phyloP scores from a whole-genome alignment of 371 early-diverging fungal species.

The Rhizomucor pusillus region DNA sequence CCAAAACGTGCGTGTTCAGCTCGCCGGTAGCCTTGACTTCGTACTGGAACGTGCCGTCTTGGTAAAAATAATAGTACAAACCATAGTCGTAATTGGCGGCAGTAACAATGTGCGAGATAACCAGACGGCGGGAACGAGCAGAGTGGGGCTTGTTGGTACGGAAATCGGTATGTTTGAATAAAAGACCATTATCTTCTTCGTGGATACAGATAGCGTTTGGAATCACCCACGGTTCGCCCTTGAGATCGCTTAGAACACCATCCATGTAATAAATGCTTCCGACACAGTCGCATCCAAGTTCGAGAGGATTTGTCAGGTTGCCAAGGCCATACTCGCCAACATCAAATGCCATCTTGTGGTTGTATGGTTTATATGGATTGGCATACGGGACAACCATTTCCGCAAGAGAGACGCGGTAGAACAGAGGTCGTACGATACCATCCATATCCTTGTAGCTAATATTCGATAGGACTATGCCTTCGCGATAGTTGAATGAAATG shows the following conservation, averaged over 20 bases:
- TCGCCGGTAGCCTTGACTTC: slow-evolving; percentile 56
- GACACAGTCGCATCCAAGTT: slow-evolving; percentile 51
- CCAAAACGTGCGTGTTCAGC: slow-evolving; percentile 46
- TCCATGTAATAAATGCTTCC: slow-evolving; percentile 51
- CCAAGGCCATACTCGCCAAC: slow-evolving; percentile 52
- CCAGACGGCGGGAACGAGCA: slow-evolving; percentile 44
- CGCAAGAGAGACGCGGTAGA: slow-evolving; percentile 41
- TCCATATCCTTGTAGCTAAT: slow-evolving; percentile 43
- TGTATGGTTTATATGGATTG: slow-evolving; percentile 40
- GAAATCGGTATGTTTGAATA: slow-evolving; percentile 52
- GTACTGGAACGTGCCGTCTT: slow-evolving; percentile 50
- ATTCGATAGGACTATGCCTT: slow-evolving; percentile 47
- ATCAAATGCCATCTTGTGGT: slow-evolving; percentile 49
- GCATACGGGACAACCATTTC: slow-evolving; percentile 56
- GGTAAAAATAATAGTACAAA: slow-evolving; percentile 51
- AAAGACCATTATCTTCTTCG: slow-evolving; percentile 48
- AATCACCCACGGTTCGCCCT: slow-evolving; percentile 38
- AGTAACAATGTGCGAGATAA: slow-evolving; percentile 51
- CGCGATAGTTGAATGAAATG: slow-evolving; percentile 48
- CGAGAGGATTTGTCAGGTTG: slow-evolving; percentile 37
- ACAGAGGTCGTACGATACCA: slow-evolving; percentile 31
- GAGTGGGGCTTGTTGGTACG: slow-evolving; percentile 37
- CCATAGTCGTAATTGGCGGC: slow-evolving; percentile 55
- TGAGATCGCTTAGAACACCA: slow-evolving; percentile 31
- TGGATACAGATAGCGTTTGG: slow-evolving; percentile 53